These are phyloP conservation scores for Hordeum vulgare DNA, from an alignment of 176 grass and related monocot genomes.

Conservation along the genomic window MorexV3_pseudomolecules_assembly NC_058520.1:422006718-422007217, in stretches of 20 bases:
- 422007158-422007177: constrained; percentile 21
- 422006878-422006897: constrained; percentile 65
- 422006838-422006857: constrained; percentile 31
- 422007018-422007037: constrained; percentile 20
- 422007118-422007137: constrained; percentile 75
- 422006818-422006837: constrained; percentile 54
- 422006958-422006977: constrained; percentile 18
- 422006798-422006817: constrained; percentile 49
- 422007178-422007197: constrained; percentile 70
- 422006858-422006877: constrained; percentile 79
- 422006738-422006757: constrained; percentile 23
- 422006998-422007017: constrained; percentile 44
- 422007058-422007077: constrained; percentile 36
- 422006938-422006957: constrained; percentile 28
- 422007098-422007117: constrained; percentile 15
- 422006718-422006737: constrained; percentile 3
- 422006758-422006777: constrained; percentile 68
- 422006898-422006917: constrained; percentile 52
- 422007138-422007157: constrained; percentile 73
- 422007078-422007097: constrained; percentile 21
- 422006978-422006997: constrained; percentile 10
- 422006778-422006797: constrained; percentile 51
- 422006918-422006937: constrained; percentile 48
- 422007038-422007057: constrained; percentile 64
- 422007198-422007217: constrained; percentile 64